phyloP scores from a whole-genome alignment of 2,329 filamentous ascomycete species.

The Nemania diffusa region DNA sequence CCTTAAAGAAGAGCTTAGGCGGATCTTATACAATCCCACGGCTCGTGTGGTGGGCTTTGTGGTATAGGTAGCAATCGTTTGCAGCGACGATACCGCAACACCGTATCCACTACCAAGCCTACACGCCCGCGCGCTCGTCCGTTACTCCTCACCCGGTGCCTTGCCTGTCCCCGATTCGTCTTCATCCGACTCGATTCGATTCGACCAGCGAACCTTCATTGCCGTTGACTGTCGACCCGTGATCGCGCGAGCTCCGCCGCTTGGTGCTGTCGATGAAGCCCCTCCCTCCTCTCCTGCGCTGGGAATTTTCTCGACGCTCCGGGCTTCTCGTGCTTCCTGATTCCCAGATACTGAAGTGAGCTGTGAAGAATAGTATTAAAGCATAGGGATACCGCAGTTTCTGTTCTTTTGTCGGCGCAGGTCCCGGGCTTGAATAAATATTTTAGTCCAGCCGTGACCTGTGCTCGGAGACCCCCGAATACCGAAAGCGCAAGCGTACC shows the following conservation, averaged over 20 bases:
- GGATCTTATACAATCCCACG: neutral
- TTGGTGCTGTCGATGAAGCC: conserved; percentile 18
- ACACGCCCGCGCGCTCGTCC: neutral
- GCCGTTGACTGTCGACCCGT: conserved; percentile 8
- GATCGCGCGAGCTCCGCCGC: conserved; percentile 9
- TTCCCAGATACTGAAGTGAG: neutral
- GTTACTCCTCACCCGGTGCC: neutral
- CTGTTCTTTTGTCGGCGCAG: neutral
- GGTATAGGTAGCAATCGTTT: conserved; percentile 12
- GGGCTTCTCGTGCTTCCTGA: neutral
- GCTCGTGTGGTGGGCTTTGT: neutral
- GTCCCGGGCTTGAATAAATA: conserved; percentile 7
- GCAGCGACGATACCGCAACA: neutral
- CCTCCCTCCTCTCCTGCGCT: conserved; percentile 9
- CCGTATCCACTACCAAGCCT: neutral
- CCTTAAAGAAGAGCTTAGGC: neutral
- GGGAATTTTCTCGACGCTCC: neutral
- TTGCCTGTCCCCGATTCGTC: neutral
- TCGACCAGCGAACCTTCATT: neutral
- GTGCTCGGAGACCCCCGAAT: neutral
- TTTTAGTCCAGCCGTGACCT: neutral
- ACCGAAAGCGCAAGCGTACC: conserved; percentile 5
- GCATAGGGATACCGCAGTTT: neutral
- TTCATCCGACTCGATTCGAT: neutral
- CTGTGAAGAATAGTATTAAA: neutral